Percentiles rank a stretch among this genome's conserved stretches.
Evolutionary conservation across 495 filamentous ascomycete species (phyloP).

Genomic region (Penicillium salamii): DNA sequence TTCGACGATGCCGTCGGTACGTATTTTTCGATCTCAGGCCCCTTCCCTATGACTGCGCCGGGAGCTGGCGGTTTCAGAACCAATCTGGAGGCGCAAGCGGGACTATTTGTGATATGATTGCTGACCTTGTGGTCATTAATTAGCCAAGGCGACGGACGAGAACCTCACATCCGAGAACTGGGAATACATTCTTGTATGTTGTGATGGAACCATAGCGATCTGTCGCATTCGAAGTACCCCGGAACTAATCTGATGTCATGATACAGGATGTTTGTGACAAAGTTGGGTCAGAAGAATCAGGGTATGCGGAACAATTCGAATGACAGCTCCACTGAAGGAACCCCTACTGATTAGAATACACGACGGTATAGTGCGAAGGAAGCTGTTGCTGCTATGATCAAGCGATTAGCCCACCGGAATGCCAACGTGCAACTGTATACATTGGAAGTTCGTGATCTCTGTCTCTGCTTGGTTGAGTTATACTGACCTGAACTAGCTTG

Average conservation of each 20-base stretch:
- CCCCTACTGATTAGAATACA: conserved; percentile 25
- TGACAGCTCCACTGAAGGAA: neutral
- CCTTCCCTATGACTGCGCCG: too few species aligned
- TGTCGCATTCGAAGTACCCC: neutral
- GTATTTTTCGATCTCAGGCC: conserved; percentile 20
- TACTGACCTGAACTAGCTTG: conserved; percentile 51
- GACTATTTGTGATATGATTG: neutral
- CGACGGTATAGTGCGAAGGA: conserved; percentile 80
- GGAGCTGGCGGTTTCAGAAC: too few species aligned
- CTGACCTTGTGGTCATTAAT: conserved; percentile 22
- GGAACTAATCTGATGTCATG: conserved; percentile 2
- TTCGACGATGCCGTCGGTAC: conserved; percentile 81
- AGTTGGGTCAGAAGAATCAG: conserved; percentile 63
- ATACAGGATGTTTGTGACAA: conserved; percentile 90
- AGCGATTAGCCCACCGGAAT: conserved; percentile 92
- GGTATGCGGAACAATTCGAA: conserved; percentile 40
- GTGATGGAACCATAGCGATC: neutral
- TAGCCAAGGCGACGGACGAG: conserved; percentile 98
- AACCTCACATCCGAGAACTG: conserved; percentile 98
- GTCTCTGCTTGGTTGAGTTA: neutral
- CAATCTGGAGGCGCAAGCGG: too few species aligned
- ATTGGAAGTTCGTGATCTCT: conserved; percentile 71
- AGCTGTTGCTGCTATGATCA: conserved; percentile 90
- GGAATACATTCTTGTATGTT: conserved; percentile 87
- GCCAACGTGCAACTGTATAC: conserved; percentile 99